These are phyloP conservation scores for Suillus plorans DNA, from an alignment of 768 basidiomycete genomes.

Conservation along the genomic window DNA sequence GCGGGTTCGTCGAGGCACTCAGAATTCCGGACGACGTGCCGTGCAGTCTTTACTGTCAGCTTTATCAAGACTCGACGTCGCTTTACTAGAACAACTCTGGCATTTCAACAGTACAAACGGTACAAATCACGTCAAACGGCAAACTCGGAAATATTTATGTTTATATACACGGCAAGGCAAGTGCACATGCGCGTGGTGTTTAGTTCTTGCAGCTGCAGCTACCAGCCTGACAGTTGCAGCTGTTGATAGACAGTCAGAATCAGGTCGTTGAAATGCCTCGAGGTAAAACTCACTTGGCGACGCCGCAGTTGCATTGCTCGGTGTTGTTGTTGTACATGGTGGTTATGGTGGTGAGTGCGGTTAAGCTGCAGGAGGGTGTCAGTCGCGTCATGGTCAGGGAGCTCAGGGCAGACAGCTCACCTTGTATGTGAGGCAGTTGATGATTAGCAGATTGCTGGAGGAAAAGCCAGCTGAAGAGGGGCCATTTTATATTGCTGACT, in stretches of 20 bases:
- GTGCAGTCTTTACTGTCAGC: background rate
- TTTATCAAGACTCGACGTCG: background rate
- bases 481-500: background rate
- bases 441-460: background rate
- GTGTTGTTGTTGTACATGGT: slow-evolving; percentile 2
- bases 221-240: slow-evolving; percentile 9
- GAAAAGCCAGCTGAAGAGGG: background rate
- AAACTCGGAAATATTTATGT: background rate
- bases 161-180: background rate
- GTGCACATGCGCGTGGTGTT: background rate
- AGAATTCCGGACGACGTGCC: background rate
- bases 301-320: slow-evolving; percentile 2
- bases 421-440: background rate
- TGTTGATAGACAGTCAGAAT: background rate
- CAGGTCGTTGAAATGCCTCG: background rate
- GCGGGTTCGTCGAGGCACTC: background rate
- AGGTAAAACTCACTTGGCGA: slow-evolving; percentile 3
- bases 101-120: background rate
- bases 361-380: background rate
- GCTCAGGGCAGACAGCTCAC: background rate
- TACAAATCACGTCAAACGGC: background rate
- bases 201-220: slow-evolving; percentile 7
- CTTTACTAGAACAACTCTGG: background rate
- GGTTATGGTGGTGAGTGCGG: background rate
- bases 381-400: background rate